Percentiles rank a stretch among this genome's conserved stretches.
These are phyloP conservation scores for Hygrophila difformis DNA, from an alignment of 257 asterid species.

Conservation along the genomic window DNA sequence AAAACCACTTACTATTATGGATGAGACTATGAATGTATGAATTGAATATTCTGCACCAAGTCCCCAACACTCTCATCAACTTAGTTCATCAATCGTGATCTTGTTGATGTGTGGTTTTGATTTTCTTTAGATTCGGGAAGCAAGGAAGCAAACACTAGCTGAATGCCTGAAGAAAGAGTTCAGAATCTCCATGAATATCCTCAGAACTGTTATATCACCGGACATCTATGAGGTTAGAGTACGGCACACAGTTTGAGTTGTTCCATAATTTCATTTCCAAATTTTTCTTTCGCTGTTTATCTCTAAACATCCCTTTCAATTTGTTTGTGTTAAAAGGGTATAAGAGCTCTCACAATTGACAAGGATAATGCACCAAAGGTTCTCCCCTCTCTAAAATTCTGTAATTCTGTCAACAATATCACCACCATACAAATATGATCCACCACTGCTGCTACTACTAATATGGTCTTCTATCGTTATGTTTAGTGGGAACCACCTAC, in stretches of 20 bases:
- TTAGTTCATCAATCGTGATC: background rate
- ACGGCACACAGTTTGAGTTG: background rate
- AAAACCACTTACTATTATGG: too few relatives aligned
- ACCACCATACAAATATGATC: background rate
- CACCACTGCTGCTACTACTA: too few relatives aligned
- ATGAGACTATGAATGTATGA: background rate
- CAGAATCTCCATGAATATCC: slow-evolving; percentile 64
- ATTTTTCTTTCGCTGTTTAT: background rate
- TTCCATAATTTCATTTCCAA: background rate
- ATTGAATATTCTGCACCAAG: background rate
- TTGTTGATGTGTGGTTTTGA: background rate
- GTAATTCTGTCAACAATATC: too few relatives aligned
- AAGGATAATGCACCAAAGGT: slow-evolving; percentile 83
- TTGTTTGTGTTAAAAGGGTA: slow-evolving; percentile 41
- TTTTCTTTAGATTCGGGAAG: slow-evolving; percentile 62
- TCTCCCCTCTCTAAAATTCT: slow-evolving; percentile 8
- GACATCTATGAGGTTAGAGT: slow-evolving; percentile 79
- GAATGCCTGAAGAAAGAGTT: slow-evolving; percentile 84
- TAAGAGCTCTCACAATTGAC: slow-evolving; percentile 79
- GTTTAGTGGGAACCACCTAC: slow-evolving; percentile 75
- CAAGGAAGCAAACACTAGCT: slow-evolving; percentile 54
- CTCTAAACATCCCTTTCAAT: background rate
- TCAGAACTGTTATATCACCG: slow-evolving; percentile 46
- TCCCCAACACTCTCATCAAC: background rate
- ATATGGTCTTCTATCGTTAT: too few relatives aligned